Evolutionary conservation across 106 monocot species (phyloP).

Genomic region (Gastrodia elata): DNA sequence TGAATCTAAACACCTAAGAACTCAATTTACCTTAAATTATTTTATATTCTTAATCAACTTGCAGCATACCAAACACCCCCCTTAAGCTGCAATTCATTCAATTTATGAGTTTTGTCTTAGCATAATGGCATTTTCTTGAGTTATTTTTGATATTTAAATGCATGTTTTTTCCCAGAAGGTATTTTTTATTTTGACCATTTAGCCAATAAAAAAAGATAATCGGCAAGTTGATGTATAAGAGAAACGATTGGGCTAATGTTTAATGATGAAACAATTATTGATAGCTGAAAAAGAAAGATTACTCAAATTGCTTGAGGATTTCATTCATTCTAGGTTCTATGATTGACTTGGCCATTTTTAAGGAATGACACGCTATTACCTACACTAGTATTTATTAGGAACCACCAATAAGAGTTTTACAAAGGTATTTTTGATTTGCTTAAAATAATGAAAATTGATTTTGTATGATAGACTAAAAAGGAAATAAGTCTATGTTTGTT

Average conservation of each 20-base stretch:
- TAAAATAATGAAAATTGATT: neutral
- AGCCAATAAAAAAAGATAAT: too few species aligned
- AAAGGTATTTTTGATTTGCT: neutral
- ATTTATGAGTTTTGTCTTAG: neutral
- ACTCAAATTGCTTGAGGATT: neutral
- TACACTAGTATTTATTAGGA: neutral
- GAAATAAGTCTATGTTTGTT: neutral
- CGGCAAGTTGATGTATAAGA: too few species aligned
- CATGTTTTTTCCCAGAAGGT: neutral
- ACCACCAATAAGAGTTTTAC: neutral
- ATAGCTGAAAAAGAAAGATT: neutral
- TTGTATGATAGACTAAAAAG: neutral
- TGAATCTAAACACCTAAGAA: too few species aligned
- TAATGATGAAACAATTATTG: too few species aligned
- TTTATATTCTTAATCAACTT: too few species aligned
- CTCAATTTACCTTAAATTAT: too few species aligned
- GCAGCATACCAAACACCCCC: too few species aligned
- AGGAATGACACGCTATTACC: neutral
- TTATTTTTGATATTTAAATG: neutral
- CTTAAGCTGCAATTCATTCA: neutral
- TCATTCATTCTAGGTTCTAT: neutral
- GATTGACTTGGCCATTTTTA: neutral
- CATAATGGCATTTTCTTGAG: neutral
- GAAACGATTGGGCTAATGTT: too few species aligned
- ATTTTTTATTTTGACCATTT: too few species aligned